These are phyloP conservation scores for Leishmania braziliensis DNA, from an alignment of 208 protist genomes.

Conservation along the genomic window DNA sequence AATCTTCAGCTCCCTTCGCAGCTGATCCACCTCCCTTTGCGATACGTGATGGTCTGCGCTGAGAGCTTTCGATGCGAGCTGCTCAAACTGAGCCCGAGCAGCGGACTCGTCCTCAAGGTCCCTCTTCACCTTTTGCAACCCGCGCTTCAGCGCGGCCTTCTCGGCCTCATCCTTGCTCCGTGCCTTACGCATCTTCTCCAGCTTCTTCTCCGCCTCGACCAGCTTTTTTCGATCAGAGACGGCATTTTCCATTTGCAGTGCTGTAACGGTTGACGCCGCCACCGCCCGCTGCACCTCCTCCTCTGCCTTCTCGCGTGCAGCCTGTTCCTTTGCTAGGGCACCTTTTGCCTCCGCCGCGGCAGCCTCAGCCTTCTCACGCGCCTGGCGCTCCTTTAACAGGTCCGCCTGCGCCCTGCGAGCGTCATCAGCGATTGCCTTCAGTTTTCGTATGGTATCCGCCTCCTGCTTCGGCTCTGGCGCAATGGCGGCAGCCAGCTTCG, in stretches of 20 bases:
- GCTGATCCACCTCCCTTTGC: slow-evolving; percentile 34
- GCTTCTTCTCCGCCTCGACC: slow-evolving; percentile 31
- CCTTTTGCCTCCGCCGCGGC: slow-evolving; percentile 10
- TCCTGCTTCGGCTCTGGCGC: slow-evolving; percentile 6
- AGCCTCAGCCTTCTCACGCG: slow-evolving; percentile 29
- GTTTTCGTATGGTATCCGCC: slow-evolving; percentile 22
- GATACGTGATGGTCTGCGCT: slow-evolving; percentile 26
- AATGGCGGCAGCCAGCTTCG: background rate
- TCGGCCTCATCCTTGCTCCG: slow-evolving; percentile 35
- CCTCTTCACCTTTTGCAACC: slow-evolving; percentile 26
- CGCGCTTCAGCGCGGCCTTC: slow-evolving; percentile 32
- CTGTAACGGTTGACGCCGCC: background rate
- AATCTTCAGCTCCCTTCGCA: slow-evolving; percentile 29
- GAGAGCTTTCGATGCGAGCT: slow-evolving; percentile 42
- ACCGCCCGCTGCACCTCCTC: slow-evolving; percentile 22
- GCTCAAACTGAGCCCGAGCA: slow-evolving; percentile 40
- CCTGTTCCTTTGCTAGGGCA: slow-evolving; percentile 32
- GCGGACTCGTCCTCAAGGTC: slow-evolving; percentile 36
- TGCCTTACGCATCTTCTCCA: slow-evolving; percentile 32
- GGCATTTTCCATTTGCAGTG: slow-evolving; percentile 13
- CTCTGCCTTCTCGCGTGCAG: slow-evolving; percentile 43
- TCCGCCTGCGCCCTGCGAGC: slow-evolving; percentile 30
- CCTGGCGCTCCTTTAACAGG: slow-evolving; percentile 38
- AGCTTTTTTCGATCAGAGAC: slow-evolving; percentile 28
- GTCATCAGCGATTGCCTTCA: slow-evolving; percentile 33